Evolutionary conservation across 2,329 filamentous ascomycete species (phyloP).

Genomic region (Cercospora zeina): DNA sequence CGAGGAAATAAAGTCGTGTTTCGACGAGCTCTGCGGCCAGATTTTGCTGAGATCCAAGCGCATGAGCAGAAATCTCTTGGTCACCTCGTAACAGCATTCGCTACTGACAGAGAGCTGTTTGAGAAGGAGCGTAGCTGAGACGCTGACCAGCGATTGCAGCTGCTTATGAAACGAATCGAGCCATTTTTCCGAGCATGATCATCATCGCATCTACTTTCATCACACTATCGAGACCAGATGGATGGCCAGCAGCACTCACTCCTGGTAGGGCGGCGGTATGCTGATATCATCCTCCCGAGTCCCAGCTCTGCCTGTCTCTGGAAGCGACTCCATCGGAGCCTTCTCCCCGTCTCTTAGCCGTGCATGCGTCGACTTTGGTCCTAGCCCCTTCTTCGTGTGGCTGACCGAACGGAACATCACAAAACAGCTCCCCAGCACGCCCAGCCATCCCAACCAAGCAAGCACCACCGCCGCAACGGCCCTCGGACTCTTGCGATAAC

Average conservation of each 20-base stretch:
- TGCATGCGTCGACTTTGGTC: constrained; percentile 45
- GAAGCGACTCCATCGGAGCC: not conserved
- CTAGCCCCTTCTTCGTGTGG: constrained; percentile 43
- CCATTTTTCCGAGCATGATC: too few species aligned
- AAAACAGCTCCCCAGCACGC: constrained; percentile 49
- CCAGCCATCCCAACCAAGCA: constrained; percentile 55
- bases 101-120: too few species aligned
- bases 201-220: too few species aligned
- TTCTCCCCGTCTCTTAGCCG: constrained; percentile 12
- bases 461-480: constrained; percentile 56
- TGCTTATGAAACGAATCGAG: too few species aligned
- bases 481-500: constrained; percentile 53
- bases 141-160: too few species aligned
- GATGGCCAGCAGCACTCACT: not conserved
- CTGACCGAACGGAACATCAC: constrained; percentile 44
- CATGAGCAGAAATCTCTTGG: too few species aligned
- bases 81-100: too few species aligned
- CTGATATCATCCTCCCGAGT: not conserved
- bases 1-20: too few species aligned
- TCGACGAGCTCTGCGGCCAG: too few species aligned
- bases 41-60: too few species aligned
- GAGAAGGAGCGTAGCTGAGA: too few species aligned
- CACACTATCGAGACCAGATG: too few species aligned
- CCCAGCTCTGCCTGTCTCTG: not conserved
- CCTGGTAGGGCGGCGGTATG: not conserved